Conservation (phyloP, 805 yeast genomes). For the Candida maris region DNA sequence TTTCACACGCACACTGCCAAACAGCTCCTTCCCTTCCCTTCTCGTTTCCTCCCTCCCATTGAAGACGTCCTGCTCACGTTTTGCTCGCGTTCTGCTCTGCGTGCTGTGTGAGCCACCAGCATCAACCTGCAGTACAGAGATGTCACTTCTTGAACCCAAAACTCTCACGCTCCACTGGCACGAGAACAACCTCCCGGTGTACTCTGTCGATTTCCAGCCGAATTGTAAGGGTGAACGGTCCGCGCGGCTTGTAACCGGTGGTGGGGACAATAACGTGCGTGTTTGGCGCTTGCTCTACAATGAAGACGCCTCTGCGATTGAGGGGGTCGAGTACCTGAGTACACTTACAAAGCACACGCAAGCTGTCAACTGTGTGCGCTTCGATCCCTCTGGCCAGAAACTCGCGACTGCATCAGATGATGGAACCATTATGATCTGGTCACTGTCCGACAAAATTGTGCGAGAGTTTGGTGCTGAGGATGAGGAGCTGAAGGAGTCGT, state of each 20-base stretch:
- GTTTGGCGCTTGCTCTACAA: constrained; percentile 30
- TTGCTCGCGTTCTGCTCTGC: too few relatives aligned
- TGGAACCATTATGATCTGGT: constrained; percentile 85
- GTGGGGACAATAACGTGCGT: constrained; percentile 91
- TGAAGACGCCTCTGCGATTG: constrained; percentile 21
- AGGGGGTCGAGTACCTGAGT: constrained; percentile 66
- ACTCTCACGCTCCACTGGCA: constrained; percentile 70
- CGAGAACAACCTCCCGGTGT: constrained; percentile 71
- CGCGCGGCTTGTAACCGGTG: constrained; percentile 76
- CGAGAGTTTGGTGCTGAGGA: constrained; percentile 59
- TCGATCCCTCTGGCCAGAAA: constrained; percentile 62
- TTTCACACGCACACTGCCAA: too few relatives aligned
- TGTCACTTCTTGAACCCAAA: constrained; percentile 29
- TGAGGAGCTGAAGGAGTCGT: constrained; percentile 63
- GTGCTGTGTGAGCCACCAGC: too few relatives aligned
- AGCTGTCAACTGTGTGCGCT: constrained; percentile 89
- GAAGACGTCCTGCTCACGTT: too few relatives aligned
- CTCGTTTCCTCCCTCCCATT: too few relatives aligned
- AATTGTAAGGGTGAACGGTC: constrained; percentile 21
- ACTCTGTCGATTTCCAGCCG: constrained; percentile 63
- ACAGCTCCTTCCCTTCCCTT: too few relatives aligned
- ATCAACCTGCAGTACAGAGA: not conserved
- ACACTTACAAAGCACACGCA: constrained; percentile 87
- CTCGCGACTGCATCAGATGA: constrained; percentile 96
- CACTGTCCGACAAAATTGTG: constrained; percentile 47